A percentile compares a stretch with the other conserved stretches of the same genome.
Conservation (phyloP, 179 eudicot species). For the Vitellaria paradoxa region DNA sequence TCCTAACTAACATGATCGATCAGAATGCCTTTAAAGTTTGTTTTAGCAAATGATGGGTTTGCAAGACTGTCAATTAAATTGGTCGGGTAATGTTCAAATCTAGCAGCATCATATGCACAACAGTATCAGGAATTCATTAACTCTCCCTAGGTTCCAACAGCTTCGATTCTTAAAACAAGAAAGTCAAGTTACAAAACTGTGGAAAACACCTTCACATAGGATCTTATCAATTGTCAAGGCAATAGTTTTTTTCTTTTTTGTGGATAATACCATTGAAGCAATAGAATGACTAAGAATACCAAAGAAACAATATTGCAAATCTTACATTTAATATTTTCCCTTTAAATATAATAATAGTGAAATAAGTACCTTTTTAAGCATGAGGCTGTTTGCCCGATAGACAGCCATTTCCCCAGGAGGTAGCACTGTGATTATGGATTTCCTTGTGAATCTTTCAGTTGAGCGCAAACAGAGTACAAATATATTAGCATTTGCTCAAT, state of each 20-base stretch:
- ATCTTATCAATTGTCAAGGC: conserved; percentile 1
- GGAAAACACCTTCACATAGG: background rate
- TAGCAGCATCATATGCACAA: background rate
- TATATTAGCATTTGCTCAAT: background rate
- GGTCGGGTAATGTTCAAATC: no score
- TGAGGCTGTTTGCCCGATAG: conserved; percentile 80
- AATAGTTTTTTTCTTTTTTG: background rate
- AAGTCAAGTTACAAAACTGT: background rate
- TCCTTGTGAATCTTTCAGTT: conserved; percentile 80
- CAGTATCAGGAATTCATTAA: background rate
- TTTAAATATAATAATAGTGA: background rate
- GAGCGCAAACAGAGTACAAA: conserved; percentile 9
- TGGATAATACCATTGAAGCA: no score
- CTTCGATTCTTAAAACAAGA: background rate
- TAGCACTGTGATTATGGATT: conserved; percentile 99
- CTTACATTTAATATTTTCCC: background rate
- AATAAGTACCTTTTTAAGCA: conserved; percentile 64
- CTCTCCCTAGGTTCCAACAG: background rate
- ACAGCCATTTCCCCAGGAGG: conserved; percentile 96
- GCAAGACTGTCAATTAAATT: background rate
- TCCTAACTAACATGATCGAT: background rate
- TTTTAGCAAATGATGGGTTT: background rate
- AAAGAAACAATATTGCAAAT: conserved; percentile 6
- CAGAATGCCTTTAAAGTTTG: background rate
- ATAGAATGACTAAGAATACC: background rate